Evolutionary conservation across 2,329 filamentous ascomycete species (phyloP), one percentile per base, ranked within the genome.

Genomic region (Didymella lethalis): DNA sequence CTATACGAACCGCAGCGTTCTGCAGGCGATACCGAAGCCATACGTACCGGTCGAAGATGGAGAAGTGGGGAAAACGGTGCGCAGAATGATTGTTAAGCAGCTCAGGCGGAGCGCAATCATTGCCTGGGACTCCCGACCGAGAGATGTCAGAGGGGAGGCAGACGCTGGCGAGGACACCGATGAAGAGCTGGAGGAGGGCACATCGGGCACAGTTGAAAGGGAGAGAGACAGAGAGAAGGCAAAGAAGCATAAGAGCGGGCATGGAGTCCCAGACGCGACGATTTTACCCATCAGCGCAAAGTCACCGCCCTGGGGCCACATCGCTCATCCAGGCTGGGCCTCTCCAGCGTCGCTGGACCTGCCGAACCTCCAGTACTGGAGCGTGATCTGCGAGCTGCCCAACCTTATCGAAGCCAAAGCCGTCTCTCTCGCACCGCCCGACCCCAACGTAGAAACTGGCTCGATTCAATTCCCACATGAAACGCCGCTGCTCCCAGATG

Each of bases 401-500:
- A 90, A 96, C 72, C 83, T 98, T 28, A 91, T 98, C 63, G 94
- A 98, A 80, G 94, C 92, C 10, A 94, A 94, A 75, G 94, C 93
- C 0, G 87, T 97, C n/a, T 93, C 91, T 0, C 84, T 97, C 36
- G 92, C 90, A 0, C 92, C 89, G 29, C 81, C 82, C 0, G 82
- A 84, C 64, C 81, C 83, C 4, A 75, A 78, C 3, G 68, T 78
- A 25, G 73, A 75, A 46, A 62, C 63, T 7, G 60, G 48, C 16
- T 57, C 57, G 3, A 55, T 64, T 7, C 66, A 68, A 48, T 59
- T 66, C 46, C 66, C 66, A 7, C 66, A 72, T 23, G 68, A 68
- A 34, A 71, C 59, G 63, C 75, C 49, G 54, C 76, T 66, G 64
- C 77, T 61, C 54, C 84, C 90, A 2, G 89, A 93, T 67, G 81